Base-by-base conservation (phyloP, 441 rosid genomes). In the Biscutella auriculata region DNA sequence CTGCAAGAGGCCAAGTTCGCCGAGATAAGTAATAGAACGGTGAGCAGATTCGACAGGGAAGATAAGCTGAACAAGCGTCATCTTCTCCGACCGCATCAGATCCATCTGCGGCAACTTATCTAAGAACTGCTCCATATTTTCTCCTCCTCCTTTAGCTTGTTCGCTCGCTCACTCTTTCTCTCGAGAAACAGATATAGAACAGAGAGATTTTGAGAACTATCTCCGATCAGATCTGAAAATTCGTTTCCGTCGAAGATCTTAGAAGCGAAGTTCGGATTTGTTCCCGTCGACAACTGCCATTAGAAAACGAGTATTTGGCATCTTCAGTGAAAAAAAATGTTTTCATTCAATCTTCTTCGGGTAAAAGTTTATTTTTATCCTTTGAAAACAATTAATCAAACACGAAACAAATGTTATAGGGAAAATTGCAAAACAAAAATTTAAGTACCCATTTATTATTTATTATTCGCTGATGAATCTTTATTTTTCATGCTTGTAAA, bases 1-100 rank as follows among this genome's bases (percentile, higher is more conserved):
- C 75, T 89, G 99, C 42, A 93, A 73, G 67, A 87, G 91, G 49
- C 99, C 97, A 69, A 89, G 84, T 61, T 85, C 96, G 40, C 96
- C 97, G 71, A 93, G 96, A 60, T 89, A 90, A 56, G 97, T 77
- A 70, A 87, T 16, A 66, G 87, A 91, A 9, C 95, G 96, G 69
- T 84, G 93, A 69, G 99, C 87, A 34, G 95, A 80, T 74, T 90
- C 99, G 41, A 71, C 83, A 16, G 99, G 99, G 50, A 94, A 85
- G 75, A 94, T 94, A 62, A 94, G 90, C 79, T 89, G 96, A 5
- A 87, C 97, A 29, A 83, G 80, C 32, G 84, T 70, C 96, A 94
- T 94, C 84, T 81, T 84, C 85, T 87, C 97, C 37, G 97, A 94
- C 15, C 95, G 87, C 96, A 87, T 83, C 86, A 87, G 94, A 90